These are phyloP conservation scores for Pelargonium citronellum DNA, from an alignment of 441 rosid species.

Conservation along the genomic window DNA sequence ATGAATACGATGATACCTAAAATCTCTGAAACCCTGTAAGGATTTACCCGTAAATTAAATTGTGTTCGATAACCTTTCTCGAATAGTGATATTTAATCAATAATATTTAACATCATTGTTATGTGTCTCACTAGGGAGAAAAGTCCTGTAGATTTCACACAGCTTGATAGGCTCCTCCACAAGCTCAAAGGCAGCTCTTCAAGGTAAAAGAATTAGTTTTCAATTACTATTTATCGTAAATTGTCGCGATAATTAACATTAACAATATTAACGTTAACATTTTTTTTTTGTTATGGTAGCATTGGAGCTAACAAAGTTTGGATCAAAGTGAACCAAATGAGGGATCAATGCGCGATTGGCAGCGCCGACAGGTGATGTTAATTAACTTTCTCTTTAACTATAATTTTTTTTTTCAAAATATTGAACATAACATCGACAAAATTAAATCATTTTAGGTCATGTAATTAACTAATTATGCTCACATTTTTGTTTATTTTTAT, in stretches of 20 bases:
- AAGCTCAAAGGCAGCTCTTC: conserved; percentile 8
- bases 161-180: conserved; percentile 1
- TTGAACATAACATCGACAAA: neutral
- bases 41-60: neutral
- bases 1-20: neutral
- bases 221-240: neutral
- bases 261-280: neutral
- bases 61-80: neutral
- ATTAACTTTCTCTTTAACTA: neutral
- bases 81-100: too few species aligned
- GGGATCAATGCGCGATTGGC: neutral
- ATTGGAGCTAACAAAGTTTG: neutral
- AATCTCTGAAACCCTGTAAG: neutral
- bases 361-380: neutral
- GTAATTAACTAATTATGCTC: too few species aligned
- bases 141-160: neutral
- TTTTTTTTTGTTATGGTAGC: neutral
- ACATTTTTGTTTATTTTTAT: too few species aligned
- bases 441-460: neutral
- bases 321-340: neutral
- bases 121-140: neutral
- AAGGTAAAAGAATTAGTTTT: neutral
- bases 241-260: too few species aligned
- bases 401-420: neutral
- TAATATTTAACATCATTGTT: neutral